Evolutionary conservation across 1,139 yeast species (phyloP), one percentile per base, ranked within the genome.

Genomic region (Protomyces arabidopsidicola): DNA sequence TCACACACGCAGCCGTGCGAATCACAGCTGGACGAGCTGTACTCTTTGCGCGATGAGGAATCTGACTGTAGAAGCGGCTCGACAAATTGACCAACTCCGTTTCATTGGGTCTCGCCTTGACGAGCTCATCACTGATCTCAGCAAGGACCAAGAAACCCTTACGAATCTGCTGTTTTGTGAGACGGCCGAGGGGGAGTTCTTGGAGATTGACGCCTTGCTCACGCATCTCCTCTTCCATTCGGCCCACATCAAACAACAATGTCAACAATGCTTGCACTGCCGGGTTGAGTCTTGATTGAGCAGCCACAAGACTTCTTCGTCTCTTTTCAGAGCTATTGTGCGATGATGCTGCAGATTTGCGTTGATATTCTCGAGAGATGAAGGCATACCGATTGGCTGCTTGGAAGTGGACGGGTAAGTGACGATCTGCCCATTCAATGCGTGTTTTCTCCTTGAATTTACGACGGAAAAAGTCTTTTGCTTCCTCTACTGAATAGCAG

Each of bases 391-490:
- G 14, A 24, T 53, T 53, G 16, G 55, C n/a, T 16, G 39, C 42
- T 36, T 24, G 34, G 20, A 34, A 12, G 12, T 39, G 14, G 9
- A 20, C 20, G 6, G 57, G 12, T 22, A 38, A 2, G 14, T 39
- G 34, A n/a, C 27, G 22, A 22, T 56, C 55, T 16, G 34, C 54
- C 24, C 38, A 56, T 34, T 12, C 18, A n/a, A 42, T 36, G 24
- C 51, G 51, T 27, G 60, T 50, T 48, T 56, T 56, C 8, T 48
- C 60, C 24, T 48, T 48, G 53, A 48, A 56, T 35, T 56, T 56
- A 3, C 38, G 36, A 14, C 20, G 35, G 38, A 56, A 56, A 9
- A 16, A 9, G 10, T 12, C n/a, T 27, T 48, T 50, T n/a, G 60
- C 60, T n/a, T 36, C 48, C 2, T 50, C 38, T 5, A 35, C 22